These are phyloP conservation scores for Cronartium ribicola DNA, from an alignment of 1,284 basidiomycete genomes.

Conservation along the genomic window DNA sequence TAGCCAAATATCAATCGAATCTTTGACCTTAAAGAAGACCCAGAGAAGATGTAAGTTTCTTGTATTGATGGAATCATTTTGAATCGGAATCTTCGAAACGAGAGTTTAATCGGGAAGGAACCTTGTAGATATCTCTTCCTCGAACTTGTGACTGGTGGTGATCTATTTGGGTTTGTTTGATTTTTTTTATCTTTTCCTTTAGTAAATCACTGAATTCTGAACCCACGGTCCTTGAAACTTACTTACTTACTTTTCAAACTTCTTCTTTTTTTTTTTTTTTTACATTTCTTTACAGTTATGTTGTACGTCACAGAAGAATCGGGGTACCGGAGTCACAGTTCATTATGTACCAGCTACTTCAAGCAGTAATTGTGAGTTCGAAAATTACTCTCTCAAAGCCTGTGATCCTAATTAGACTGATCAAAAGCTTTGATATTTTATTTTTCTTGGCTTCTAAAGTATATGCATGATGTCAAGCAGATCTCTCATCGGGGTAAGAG, in stretches of 20 bases:
- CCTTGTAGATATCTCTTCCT: constrained; percentile 34
- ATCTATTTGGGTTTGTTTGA: constrained; percentile 39
- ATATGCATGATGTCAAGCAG: constrained; percentile 35
- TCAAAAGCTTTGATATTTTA: neutral
- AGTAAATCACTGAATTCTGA: no score
- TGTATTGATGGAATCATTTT: no score
- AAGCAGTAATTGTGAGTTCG: constrained; percentile 3
- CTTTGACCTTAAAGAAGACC: constrained; percentile 26
- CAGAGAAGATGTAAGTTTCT: constrained; percentile 34
- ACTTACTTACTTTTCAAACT: no score
- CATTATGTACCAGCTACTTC: constrained; percentile 30
- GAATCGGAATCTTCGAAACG: neutral
- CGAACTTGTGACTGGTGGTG: constrained; percentile 40
- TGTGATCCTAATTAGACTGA: no score
- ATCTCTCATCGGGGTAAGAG: constrained; percentile 35
- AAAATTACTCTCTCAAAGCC: no score
- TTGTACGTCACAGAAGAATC: constrained; percentile 26
- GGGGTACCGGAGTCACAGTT: constrained; percentile 25
- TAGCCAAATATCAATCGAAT: constrained; percentile 41
- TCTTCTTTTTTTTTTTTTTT: no score
- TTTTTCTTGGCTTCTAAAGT: constrained; percentile 3
- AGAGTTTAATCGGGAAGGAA: neutral
- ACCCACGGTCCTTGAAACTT: no score
- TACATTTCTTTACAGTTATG: no score
- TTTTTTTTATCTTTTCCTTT: no score